Conservation (phyloP, 2,329 filamentous ascomycete species). For the Onygenales sp. region DNA sequence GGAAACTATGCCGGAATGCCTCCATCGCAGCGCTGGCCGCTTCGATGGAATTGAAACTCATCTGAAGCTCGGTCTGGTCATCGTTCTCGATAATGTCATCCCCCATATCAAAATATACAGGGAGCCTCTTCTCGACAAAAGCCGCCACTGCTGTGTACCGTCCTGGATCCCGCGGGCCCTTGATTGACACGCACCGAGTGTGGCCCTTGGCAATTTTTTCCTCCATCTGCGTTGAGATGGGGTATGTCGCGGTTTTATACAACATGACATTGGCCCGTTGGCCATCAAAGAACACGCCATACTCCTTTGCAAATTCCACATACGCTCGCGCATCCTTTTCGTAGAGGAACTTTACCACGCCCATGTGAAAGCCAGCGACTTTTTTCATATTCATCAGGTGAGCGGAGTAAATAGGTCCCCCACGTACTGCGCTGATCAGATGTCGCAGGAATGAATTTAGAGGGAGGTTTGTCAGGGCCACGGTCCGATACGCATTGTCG, state of each 20-base stretch:
- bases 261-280: constrained; percentile 15
- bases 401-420: constrained; percentile 20
- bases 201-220: constrained; percentile 15
- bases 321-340: constrained; percentile 19
- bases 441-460: constrained; percentile 14
- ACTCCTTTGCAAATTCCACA: constrained; percentile 8
- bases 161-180: constrained; percentile 5
- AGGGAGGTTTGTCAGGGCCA: constrained; percentile 20
- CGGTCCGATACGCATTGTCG: constrained; percentile 20
- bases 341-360: constrained; percentile 20
- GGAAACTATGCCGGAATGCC: neutral
- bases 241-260: constrained; percentile 22
- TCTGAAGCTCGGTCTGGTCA: constrained; percentile 8
- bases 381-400: constrained; percentile 20
- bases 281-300: constrained; percentile 14
- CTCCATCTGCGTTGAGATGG: constrained; percentile 16
- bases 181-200: constrained; percentile 19
- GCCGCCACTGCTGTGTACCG: constrained; percentile 7
- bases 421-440: constrained; percentile 16
- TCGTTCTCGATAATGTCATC: constrained; percentile 10
- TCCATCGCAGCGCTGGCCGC: constrained; percentile 6
- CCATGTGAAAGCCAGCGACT: constrained; percentile 22
- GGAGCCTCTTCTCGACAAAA: constrained; percentile 5
- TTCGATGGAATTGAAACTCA: constrained; percentile 12
- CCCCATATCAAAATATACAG: constrained; percentile 10